Base-by-base conservation (phyloP, 2,329 filamentous ascomycete genomes). In the Monilinia vaccinii-corymbosi region DNA sequence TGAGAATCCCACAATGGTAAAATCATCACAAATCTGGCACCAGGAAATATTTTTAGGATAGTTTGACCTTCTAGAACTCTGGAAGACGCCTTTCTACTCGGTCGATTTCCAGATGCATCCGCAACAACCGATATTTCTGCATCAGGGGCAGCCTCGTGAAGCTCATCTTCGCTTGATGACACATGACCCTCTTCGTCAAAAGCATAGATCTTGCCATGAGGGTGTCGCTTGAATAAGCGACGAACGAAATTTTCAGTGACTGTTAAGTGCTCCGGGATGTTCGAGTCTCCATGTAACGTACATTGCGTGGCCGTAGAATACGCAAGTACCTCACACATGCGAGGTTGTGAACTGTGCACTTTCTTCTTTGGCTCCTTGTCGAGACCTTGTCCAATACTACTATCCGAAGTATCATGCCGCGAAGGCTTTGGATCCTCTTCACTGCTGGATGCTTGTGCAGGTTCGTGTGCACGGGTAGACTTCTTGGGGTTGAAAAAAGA, bases 1-100 rank as follows among this genome's bases (percentile, higher is more conserved):
- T 74, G 69, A 0, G 73, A 63, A 58, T 80, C 76, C 74, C 77
- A 80, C 0, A 81, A 63, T 0, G 79, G 79, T 0, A 80, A 67
- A 21, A 81, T 73, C 0, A 74, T 73, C 0, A 81, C 71, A 14
- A 75, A 78, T 6, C 77, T 71, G 0, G 77, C 76, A 0, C 71
- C 72, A 0, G 77, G 74, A 14, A 81, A 56, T 9, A 61, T 49
- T n/a, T 38, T 4, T 13, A 49, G 36, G 18, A 61, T 21, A 7
- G 53, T 47, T 50, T 45, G 28, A 1, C 52, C 59, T 58, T 58
- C 59, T 13, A 28, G n/a, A 10, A 40, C 45, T 34, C 9, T 58
- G 11, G 32, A 36, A 2, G 59, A 38, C 25, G 23, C 38, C 16
- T 16, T 45, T 7, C 21, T 36, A 4, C 14, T 13, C 13, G 23